Evolutionary conservation across 257 asterid genomes (phyloP).

Genomic region (Scutellaria galericulata): DNA sequence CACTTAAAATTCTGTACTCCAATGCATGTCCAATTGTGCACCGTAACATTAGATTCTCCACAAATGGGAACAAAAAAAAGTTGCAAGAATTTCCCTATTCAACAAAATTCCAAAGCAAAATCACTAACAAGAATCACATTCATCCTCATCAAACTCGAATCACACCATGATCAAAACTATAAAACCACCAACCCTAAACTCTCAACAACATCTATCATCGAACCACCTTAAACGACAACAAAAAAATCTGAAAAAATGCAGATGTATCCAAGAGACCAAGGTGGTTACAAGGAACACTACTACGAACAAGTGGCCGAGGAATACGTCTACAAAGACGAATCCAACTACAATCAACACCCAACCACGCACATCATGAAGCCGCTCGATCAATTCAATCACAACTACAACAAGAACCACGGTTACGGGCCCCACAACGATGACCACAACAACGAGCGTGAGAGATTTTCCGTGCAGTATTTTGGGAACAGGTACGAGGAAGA

Average conservation of each 20-base stretch:
- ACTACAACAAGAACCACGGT: neutral
- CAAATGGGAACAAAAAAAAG: slow-evolving; percentile 24
- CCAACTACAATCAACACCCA: neutral
- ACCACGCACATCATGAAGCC: slow-evolving; percentile 22
- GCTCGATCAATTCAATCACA: neutral
- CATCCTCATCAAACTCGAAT: slow-evolving; percentile 24
- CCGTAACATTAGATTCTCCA: neutral
- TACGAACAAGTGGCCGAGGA: neutral
- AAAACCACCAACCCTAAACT: neutral
- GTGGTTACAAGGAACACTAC: slow-evolving; percentile 3
- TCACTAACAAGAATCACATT: slow-evolving; percentile 21
- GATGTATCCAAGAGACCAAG: slow-evolving; percentile 21
- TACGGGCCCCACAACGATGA: neutral
- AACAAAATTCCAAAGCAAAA: neutral
- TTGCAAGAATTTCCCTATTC: neutral
- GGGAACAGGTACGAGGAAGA: slow-evolving; percentile 10
- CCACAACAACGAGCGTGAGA: neutral
- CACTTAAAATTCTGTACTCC: too few species aligned
- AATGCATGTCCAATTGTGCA: too few species aligned
- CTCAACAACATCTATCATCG: neutral
- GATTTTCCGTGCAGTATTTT: too few species aligned
- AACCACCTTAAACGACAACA: neutral
- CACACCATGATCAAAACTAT: neutral
- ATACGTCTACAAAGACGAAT: neutral
- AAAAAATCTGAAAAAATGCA: slow-evolving; percentile 21